phyloP scores from a whole-genome alignment of 2,329 filamentous ascomycete genomes.

The Aureobasidium sp. region DNA sequence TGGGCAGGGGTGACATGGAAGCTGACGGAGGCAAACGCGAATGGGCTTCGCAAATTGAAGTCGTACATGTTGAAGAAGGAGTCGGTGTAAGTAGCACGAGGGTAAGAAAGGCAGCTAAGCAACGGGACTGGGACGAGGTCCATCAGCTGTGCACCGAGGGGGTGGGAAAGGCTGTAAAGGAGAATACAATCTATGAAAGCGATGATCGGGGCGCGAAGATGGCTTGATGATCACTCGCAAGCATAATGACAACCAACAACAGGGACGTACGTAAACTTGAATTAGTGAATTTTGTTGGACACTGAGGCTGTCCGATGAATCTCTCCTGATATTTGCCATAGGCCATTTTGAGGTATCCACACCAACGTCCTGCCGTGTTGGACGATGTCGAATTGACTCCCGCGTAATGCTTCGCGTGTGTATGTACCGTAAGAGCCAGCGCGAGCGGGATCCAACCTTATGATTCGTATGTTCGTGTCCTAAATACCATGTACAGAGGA shows the following conservation, averaged over 20 bases:
- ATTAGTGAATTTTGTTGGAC: neutral
- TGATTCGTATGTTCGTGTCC: conserved; percentile 6
- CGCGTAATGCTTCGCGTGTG: neutral
- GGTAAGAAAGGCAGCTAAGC: conserved; percentile 52
- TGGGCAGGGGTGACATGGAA: conserved; percentile 44
- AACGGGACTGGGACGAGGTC: conserved; percentile 43
- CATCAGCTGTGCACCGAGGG: conserved; percentile 48
- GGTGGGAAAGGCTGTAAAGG: conserved; percentile 53
- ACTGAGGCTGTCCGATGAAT: neutral
- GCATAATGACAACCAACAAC: conserved; percentile 10
- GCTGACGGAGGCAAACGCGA: conserved; percentile 47
- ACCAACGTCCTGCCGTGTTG: neutral
- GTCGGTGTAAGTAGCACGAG: conserved; percentile 52
- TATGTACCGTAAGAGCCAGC: conserved; percentile 4
- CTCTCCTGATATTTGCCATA: conserved; percentile 1
- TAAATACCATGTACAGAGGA: conserved; percentile 6
- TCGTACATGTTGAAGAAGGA: conserved; percentile 48
- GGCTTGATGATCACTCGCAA: conserved; percentile 19
- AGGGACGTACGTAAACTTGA: neutral
- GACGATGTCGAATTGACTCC: neutral
- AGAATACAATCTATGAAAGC: conserved; percentile 49
- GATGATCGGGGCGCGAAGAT: conserved; percentile 25
- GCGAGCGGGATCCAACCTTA: neutral
- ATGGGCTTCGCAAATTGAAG: conserved; percentile 56
- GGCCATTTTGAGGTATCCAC: neutral